These are phyloP conservation scores for Kitagawia praeruptora DNA, from an alignment of 129 eudicot species.

Conservation along the genomic window DNA sequence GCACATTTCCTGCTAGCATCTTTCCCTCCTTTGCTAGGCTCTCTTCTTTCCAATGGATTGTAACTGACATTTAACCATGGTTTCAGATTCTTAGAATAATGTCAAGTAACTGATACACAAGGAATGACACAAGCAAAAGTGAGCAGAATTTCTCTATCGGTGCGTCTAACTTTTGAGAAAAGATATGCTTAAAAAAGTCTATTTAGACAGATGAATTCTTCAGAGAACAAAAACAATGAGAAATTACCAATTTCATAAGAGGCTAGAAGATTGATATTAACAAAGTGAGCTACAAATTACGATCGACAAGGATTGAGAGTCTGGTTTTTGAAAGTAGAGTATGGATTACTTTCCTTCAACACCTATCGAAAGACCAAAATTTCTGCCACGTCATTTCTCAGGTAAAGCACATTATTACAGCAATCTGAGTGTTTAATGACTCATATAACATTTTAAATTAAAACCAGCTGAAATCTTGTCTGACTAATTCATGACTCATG, in stretches of 20 bases:
- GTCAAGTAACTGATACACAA: neutral
- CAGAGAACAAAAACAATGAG: neutral
- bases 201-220: neutral
- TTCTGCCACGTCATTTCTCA: neutral
- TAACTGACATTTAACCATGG: slow-evolving; percentile 37
- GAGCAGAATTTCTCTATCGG: neutral
- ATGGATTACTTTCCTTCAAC: neutral
- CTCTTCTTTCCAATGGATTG: slow-evolving; percentile 86
- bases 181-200: neutral
- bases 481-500: neutral
- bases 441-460: neutral
- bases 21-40: slow-evolving; percentile 74
- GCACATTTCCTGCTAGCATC: slow-evolving; percentile 56
- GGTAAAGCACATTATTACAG: neutral
- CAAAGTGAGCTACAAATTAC: too few species aligned
- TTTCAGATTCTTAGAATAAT: neutral
- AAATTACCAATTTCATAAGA: neutral
- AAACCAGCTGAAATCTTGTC: neutral
- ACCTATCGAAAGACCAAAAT: neutral
- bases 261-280: neutral
- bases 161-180: neutral
- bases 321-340: neutral
- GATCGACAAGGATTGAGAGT: neutral
- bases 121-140: neutral
- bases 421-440: neutral